Conservation (phyloP, 2,329 filamentous ascomycete species). For the Diplocarpon mali region DNA sequence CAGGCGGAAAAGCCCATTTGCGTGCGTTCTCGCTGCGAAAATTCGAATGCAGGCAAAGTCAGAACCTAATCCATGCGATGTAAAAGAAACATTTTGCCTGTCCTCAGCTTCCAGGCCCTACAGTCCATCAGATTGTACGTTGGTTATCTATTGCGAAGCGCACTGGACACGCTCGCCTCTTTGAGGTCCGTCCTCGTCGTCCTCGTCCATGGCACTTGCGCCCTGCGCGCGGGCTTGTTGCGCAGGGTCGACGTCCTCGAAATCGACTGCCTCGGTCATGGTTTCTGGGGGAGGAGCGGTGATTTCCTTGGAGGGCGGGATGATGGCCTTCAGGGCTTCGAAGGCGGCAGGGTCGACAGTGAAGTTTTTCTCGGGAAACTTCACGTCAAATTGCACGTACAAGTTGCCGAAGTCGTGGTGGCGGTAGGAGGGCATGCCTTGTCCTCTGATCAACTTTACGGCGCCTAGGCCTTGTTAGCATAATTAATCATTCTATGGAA, state of each 20-base stretch:
- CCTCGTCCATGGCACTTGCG: constrained; percentile 56
- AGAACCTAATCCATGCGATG: constrained; percentile 10
- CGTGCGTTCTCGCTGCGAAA: constrained; percentile 3
- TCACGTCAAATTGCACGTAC: constrained; percentile 95
- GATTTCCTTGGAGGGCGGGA: constrained; percentile 57
- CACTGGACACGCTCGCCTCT: constrained; percentile 73
- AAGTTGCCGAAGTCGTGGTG: constrained; percentile 95
- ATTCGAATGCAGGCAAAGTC: constrained; percentile 6
- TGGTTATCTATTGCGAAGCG: constrained; percentile 60
- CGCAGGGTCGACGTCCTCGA: constrained; percentile 72
- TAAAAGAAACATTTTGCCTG: constrained; percentile 5
- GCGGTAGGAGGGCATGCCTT: constrained; percentile 93
- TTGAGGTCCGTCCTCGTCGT: constrained; percentile 65
- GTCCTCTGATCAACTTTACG: constrained; percentile 87
- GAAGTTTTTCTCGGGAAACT: constrained; percentile 79
- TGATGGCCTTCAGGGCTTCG: constrained; percentile 67
- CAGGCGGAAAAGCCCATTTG: constrained; percentile 7
- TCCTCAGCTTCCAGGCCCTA: background rate
- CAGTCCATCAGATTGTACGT: background rate
- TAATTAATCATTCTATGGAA: constrained; percentile 3
- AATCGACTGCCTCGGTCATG: constrained; percentile 81
- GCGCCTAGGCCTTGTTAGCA: constrained; percentile 46
- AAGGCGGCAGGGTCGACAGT: constrained; percentile 58
- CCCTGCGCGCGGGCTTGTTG: constrained; percentile 59
- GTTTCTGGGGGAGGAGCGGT: constrained; percentile 64